Base-by-base conservation (phyloP, 2,329 filamentous ascomycete species). In the Chaetomiaceae sp. region DNA sequence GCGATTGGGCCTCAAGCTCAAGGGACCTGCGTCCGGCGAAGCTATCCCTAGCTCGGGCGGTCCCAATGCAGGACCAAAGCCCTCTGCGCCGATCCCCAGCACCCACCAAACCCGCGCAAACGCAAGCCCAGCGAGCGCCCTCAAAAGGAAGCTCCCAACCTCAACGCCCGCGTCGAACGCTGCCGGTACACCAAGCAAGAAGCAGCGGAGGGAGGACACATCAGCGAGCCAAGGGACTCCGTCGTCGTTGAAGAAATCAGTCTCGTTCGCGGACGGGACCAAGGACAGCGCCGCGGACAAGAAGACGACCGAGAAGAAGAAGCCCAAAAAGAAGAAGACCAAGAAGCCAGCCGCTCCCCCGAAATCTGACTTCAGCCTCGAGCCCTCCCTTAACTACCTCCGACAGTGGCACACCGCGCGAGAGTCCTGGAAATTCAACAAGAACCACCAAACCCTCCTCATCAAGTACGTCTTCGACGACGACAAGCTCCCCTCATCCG, bases 371-470 rank as follows among this genome's bases (percentile, higher is more conserved):
- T 63, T 59, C 67, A 69, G 68, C 70, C 68, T 84, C 51, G 77
- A 81, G 43, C 80, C 85, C 14, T 85, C 90, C 54, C 76, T 95
- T 15, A 77, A 82, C 49, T 96, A 96, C 68, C 80, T 96, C 40
- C 78, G 78, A 43, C 83, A 85, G 66, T 96, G 91, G 78, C 78
- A 88, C 70, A 79, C 79, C 51, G 79, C 84, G 56, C 84, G 84
- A 54, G 75, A 79, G 9, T 77, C 76, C 62, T 97, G 92, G 92
- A 96, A 96, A 70, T 97, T 96, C 76, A 95, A 95, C 75, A 96
- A 96, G 74, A 91, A 90, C 63, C 84, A 90, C 66, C 91, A 96
- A 70, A 89, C 85, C 50, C 83, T 89, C 62, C 76, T 96, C 12
- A 81, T 96, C 66, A 92, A 94, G 69, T 84, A 95, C 73, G 73